Evolutionary conservation across 1,139 yeast species (phyloP).

Genomic region (Yamadazyma trypodendri): DNA sequence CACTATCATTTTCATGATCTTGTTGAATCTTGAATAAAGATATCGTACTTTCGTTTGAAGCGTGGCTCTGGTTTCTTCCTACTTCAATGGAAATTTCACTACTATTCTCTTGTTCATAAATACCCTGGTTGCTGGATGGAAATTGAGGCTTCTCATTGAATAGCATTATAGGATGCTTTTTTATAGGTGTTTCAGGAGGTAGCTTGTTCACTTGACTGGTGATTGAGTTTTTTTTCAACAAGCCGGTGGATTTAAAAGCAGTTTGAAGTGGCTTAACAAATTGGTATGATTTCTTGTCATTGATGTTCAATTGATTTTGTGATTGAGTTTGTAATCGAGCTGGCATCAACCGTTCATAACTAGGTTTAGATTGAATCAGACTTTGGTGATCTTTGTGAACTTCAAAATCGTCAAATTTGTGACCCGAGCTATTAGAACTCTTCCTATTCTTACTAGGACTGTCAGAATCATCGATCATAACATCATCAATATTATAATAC

Average conservation of each 20-base stretch:
- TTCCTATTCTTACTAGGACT: slow-evolving; percentile 36
- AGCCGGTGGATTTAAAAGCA: slow-evolving; percentile 76
- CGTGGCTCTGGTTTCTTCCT: slow-evolving; percentile 34
- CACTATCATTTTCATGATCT: slow-evolving; percentile 1
- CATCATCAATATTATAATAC: slow-evolving; percentile 31
- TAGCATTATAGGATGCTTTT: slow-evolving; percentile 51
- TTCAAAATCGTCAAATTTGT: slow-evolving; percentile 3
- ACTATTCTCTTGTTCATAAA: slow-evolving; percentile 14
- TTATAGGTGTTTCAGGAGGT: slow-evolving; percentile 84
- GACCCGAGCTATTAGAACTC: slow-evolving; percentile 21
- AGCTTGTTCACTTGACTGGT: slow-evolving; percentile 27
- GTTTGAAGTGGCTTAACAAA: slow-evolving; percentile 83
- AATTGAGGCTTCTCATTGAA: slow-evolving; percentile 19
- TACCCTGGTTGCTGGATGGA: neutral
- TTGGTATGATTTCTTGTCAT: slow-evolving; percentile 51
- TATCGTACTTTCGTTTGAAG: slow-evolving; percentile 30
- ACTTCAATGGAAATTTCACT: slow-evolving; percentile 36
- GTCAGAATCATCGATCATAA: slow-evolving; percentile 22
- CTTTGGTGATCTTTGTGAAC: slow-evolving; percentile 2
- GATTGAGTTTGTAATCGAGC: too few relatives aligned
- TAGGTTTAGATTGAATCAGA: neutral
- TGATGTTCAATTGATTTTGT: slow-evolving; percentile 8
- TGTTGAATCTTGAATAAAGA: slow-evolving; percentile 32
- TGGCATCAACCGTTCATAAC: too few relatives aligned
- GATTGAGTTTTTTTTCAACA: slow-evolving; percentile 63